phyloP scores from a whole-genome alignment of 306 rosid species.

The Gastrolobium villosum region DNA sequence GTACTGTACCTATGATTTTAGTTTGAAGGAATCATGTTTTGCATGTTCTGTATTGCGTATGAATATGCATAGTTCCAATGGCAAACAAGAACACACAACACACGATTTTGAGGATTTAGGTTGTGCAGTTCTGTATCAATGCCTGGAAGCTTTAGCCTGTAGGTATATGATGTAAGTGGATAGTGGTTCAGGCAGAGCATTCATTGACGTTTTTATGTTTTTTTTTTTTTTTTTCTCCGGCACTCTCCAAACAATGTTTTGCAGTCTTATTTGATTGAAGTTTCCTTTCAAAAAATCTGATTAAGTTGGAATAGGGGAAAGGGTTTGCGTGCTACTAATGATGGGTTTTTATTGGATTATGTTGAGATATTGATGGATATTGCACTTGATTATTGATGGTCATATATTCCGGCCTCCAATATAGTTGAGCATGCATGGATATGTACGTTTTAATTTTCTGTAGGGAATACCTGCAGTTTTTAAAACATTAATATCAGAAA shows the following conservation, averaged over 20 bases:
- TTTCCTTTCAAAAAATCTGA: neutral
- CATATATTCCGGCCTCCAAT: too few species aligned
- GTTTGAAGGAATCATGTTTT: constrained; percentile 19
- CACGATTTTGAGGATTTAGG: constrained; percentile 7
- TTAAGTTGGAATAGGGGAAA: neutral
- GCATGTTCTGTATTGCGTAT: neutral
- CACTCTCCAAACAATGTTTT: neutral
- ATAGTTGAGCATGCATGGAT: too few species aligned
- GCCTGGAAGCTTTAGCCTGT: neutral
- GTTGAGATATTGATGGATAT: too few species aligned
- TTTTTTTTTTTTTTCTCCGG: neutral
- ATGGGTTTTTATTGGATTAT: too few species aligned
- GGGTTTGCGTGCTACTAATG: neutral
- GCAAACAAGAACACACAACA: neutral
- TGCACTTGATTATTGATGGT: too few species aligned
- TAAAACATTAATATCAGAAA: neutral
- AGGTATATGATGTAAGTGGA: constrained; percentile 18
- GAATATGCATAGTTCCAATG: constrained; percentile 14
- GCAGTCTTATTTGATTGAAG: neutral
- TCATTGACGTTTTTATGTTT: neutral
- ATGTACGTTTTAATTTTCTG: too few species aligned
- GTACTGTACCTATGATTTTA: constrained; percentile 34
- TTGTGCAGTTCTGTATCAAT: constrained; percentile 1
- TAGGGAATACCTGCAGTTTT: neutral
- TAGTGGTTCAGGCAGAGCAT: neutral